Base-by-base conservation (phyloP, 2,329 filamentous ascomycete species). In the Colletotrichum sp. region DNA sequence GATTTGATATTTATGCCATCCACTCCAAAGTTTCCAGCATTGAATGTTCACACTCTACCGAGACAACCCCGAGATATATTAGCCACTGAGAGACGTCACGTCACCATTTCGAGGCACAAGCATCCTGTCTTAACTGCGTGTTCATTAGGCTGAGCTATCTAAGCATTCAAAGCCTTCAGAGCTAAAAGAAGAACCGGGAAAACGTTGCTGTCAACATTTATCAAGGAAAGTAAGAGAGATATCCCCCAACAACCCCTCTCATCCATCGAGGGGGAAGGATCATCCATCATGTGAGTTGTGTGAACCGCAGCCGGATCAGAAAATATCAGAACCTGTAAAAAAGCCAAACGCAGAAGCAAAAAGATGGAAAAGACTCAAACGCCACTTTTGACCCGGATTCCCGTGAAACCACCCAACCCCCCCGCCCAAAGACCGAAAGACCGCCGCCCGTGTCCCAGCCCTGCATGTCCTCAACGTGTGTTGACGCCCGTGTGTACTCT, bases 131-230 rank as follows among this genome's bases (percentile, higher is more conserved):
- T 58, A 69, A 76, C 67, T 76, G 32, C 71, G 55, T 76, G 18
- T 67, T 74, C 63, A 74, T 77, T 77, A 67, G 76, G 76, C 76
- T 32, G 74, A 76, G 76, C 76, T 77, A 74, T 77, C 76, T 77
- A 77, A 77, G 74, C 76, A 71, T 74, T 77, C 76, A 66, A 77
- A 76, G 76, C 74, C 76, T 66, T 55, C 26, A 61, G 43, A 64
- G 61, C 34, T 64, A 24, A 64, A 64, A 61, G 43, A 48, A 21
- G 43, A 64, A 43, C 30, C 48, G 43, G 69, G 48, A 74, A 26
- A 30, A 58, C 57, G 52, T 28, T 61, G 32, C 36, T n/a, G 32
- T 36, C 52, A 38, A 66, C 58, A 48, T 24, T 32, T 21, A 21
- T 58, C 71, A 74, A 28, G 65, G 55, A 68, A 68, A 60, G 66